Percentiles rank a stretch among this genome's conserved stretches.
These are phyloP conservation scores for Dendrocalamus latiflorus DNA, from an alignment of 202 grass and related monocot species.

Conservation along the genomic window DNA sequence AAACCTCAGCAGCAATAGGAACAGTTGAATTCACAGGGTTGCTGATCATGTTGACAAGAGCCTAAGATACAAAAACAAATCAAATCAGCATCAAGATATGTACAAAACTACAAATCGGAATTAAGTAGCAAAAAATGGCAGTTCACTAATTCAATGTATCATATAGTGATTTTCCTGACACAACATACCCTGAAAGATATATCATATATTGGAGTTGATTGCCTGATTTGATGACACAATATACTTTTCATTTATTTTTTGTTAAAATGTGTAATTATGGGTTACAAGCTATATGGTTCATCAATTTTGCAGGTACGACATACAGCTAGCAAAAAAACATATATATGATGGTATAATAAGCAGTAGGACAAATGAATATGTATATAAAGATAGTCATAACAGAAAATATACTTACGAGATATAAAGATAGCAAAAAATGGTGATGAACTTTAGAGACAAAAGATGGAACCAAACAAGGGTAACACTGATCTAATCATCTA, in stretches of 20 bases:
- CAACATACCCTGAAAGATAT: neutral
- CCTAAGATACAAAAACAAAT: constrained; percentile 40
- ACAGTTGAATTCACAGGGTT: constrained; percentile 98
- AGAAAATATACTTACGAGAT: neutral
- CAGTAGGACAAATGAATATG: neutral
- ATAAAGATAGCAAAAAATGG: neutral
- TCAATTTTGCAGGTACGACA: neutral
- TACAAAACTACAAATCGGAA: neutral
- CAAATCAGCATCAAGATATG: neutral
- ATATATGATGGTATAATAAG: neutral
- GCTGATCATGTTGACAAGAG: constrained; percentile 94
- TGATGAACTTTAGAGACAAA: neutral
- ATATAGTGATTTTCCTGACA: neutral
- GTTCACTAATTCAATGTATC: neutral
- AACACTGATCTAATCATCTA: neutral
- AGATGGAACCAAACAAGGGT: neutral
- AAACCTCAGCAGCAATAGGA: constrained; percentile 87
- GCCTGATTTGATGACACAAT: neutral
- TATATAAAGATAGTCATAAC: neutral
- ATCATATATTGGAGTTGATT: neutral
- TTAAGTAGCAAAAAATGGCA: neutral
- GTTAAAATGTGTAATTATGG: neutral
- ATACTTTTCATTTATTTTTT: neutral
- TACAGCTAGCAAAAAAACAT: neutral
- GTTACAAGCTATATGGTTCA: neutral